Percentiles rank a stretch among this genome's conserved stretches.
These are phyloP conservation scores for Solanum paucissectum DNA, from an alignment of 257 asterid genomes.

Conservation along the genomic window DNA sequence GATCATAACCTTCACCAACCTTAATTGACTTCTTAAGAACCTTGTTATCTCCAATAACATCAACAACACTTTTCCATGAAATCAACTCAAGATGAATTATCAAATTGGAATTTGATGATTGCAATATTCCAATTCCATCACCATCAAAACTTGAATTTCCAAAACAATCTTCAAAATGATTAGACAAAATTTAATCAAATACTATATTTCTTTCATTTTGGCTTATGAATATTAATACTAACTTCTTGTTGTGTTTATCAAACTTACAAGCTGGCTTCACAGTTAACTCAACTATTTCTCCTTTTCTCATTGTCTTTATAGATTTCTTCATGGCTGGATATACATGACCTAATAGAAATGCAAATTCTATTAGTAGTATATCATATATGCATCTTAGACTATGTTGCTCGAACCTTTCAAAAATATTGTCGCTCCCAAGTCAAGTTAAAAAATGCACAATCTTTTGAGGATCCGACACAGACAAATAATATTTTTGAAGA, in stretches of 20 bases:
- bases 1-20: slow-evolving; percentile 42
- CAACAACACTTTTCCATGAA: slow-evolving; percentile 46
- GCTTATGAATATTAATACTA: neutral
- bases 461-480: neutral
- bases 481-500: neutral
- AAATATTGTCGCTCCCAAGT: neutral
- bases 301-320: slow-evolving; percentile 53
- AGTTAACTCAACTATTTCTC: slow-evolving; percentile 47
- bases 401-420: too few species aligned
- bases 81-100: slow-evolving; percentile 38
- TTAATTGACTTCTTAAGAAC: slow-evolving; percentile 34
- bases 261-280: slow-evolving; percentile 50
- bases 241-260: neutral
- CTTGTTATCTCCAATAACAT: slow-evolving; percentile 35
- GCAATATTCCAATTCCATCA: slow-evolving; percentile 9
- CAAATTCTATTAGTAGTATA: neutral
- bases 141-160: slow-evolving; percentile 18
- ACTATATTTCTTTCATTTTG: neutral
- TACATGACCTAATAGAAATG: slow-evolving; percentile 22
- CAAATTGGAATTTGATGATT: slow-evolving; percentile 18
- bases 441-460: neutral
- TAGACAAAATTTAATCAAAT: neutral
- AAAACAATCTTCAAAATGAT: neutral
- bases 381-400: neutral
- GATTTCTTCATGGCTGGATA: slow-evolving; percentile 54